Conservation (phyloP, 23 red algal genomes). For the Chondrus crispus region DNA sequence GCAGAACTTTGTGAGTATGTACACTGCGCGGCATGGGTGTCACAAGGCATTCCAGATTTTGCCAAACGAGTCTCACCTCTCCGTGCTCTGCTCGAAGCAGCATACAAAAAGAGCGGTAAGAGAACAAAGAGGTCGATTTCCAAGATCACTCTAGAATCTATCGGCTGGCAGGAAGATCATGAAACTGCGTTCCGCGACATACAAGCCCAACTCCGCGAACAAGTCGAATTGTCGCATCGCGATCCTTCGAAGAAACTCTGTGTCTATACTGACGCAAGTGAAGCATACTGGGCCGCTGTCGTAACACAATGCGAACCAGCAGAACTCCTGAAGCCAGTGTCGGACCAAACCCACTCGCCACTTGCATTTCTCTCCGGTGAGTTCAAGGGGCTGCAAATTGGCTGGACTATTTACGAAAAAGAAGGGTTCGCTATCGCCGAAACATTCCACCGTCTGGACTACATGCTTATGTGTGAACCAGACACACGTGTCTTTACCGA, state of each 20-base stretch:
- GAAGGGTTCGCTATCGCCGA: slow-evolving; percentile 25
- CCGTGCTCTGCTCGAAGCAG: not conserved
- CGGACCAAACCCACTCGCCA: slow-evolving; percentile 23
- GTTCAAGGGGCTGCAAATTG: not conserved
- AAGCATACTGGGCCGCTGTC: not conserved
- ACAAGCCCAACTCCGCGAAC: not conserved
- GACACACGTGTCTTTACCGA: slow-evolving; percentile 2
- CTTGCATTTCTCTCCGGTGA: not conserved
- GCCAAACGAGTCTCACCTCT: not conserved
- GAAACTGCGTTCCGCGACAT: not conserved
- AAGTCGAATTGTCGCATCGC: not conserved
- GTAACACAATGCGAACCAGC: not conserved
- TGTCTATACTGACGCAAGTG: not conserved
- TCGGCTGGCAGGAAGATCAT: not conserved
- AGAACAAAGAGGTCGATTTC: not conserved
- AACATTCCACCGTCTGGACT: not conserved
- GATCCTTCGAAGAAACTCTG: not conserved
- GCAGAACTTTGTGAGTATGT: not conserved
- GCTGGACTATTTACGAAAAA: slow-evolving; percentile 8
- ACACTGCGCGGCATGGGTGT: not conserved
- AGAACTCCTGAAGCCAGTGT: not conserved
- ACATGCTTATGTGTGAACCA: not conserved
- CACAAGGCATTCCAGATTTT: not conserved
- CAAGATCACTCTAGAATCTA: not conserved
- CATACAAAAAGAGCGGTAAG: not conserved